Evolutionary conservation across 2,329 filamentous ascomycete genomes (phyloP).

Genomic region (Chalaropsis thielavioides): DNA sequence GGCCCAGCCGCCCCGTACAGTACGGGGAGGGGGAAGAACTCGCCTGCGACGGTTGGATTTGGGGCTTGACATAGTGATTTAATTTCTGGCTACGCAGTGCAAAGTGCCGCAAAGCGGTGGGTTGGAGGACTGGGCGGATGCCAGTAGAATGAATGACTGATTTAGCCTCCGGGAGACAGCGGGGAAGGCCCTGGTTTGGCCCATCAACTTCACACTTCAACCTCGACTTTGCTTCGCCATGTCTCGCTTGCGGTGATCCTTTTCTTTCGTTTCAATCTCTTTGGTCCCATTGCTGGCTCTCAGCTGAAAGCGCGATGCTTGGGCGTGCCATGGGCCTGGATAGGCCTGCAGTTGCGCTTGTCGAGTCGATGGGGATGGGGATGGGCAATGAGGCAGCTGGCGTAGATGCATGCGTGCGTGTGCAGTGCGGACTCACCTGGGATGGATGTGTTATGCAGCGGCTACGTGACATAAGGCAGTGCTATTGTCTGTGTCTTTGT

Average conservation of each 20-base stretch:
- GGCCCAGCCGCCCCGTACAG: not conserved
- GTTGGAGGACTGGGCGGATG: not conserved
- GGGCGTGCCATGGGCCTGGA: no score
- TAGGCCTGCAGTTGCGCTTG: no score
- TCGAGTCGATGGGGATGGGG: no score
- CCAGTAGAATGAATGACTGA: not conserved
- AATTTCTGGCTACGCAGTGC: not conserved
- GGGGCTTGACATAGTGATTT: not conserved
- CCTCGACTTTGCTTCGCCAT: not conserved
- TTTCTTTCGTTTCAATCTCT: not conserved
- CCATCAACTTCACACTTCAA: not conserved
- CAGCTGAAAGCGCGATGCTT: no score
- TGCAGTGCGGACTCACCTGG: no score
- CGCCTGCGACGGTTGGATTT: not conserved
- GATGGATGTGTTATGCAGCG: no score
- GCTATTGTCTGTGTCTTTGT: no score
- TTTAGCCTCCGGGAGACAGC: not conserved
- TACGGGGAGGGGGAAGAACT: not conserved
- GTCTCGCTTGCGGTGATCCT: not conserved
- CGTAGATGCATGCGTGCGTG: no score
- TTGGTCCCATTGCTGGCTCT: not conserved
- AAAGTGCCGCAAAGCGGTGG: not conserved
- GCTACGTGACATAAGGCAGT: no score
- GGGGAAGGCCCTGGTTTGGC: not conserved
- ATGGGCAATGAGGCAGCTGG: no score